Conservation (phyloP, 2,329 filamentous ascomycete genomes). For the Fusarium sp. region DNA sequence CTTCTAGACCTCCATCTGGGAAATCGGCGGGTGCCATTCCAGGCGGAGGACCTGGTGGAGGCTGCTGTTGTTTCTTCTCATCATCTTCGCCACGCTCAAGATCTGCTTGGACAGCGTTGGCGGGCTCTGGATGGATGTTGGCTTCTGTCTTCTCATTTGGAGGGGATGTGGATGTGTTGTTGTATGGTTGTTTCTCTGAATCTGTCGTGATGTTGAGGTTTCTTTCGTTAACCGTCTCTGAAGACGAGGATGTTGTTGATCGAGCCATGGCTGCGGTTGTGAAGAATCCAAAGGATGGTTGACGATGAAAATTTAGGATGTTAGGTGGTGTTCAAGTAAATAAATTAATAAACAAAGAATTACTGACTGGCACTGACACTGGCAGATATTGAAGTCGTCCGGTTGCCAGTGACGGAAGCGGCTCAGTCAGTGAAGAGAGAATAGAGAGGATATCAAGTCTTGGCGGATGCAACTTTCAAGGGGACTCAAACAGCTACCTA, state of each 20-base stretch:
- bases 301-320: too few species aligned
- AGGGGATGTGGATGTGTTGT: slow-evolving; percentile 17
- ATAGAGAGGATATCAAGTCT: neutral
- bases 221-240: slow-evolving; percentile 46
- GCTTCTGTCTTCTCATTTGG: slow-evolving; percentile 27
- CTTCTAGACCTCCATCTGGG: slow-evolving; percentile 70
- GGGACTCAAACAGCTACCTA: neutral
- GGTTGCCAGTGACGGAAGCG: neutral
- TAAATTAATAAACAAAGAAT: neutral
- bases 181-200: slow-evolving; percentile 27
- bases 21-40: slow-evolving; percentile 65
- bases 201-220: slow-evolving; percentile 19
- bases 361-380: neutral
- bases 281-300: too few species aligned
- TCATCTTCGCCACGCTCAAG: slow-evolving; percentile 39
- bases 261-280: slow-evolving; percentile 37
- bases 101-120: slow-evolving; percentile 51
- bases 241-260: slow-evolving; percentile 48
- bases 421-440: neutral
- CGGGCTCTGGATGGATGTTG: slow-evolving; percentile 48
- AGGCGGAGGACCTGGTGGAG: slow-evolving; percentile 46
- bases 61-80: slow-evolving; percentile 33
- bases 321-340: neutral
- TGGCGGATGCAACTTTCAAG: neutral
- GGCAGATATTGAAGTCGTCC: neutral